phyloP scores from a whole-genome alignment of 257 asterid species.

The Nicotiana undulata region DNA sequence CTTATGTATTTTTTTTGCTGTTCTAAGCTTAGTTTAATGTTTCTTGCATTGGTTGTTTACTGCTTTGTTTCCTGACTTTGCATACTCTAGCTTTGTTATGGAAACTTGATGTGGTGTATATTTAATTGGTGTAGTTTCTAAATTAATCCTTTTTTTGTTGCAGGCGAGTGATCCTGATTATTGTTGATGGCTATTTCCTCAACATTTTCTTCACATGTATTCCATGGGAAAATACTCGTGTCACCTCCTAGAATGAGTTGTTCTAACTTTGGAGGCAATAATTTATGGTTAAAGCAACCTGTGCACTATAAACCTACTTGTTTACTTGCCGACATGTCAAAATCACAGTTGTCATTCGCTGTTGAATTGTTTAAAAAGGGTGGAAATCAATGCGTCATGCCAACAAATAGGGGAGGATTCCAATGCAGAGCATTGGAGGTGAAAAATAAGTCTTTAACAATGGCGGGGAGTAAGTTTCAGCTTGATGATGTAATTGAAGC shows the following conservation, averaged over 20 bases:
- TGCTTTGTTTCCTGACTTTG: not conserved
- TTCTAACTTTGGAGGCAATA: not conserved
- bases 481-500: constrained; percentile 80
- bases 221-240: not conserved
- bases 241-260: not conserved
- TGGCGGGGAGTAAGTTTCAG: constrained; percentile 50
- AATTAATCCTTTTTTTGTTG: not conserved
- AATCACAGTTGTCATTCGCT: not conserved
- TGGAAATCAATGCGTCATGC: constrained; percentile 11
- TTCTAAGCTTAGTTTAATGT: not conserved
- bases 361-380: not conserved
- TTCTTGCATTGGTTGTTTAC: not conserved
- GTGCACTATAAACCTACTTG: not conserved
- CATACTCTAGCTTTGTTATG: not conserved
- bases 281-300: not conserved
- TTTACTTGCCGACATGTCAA: not conserved
- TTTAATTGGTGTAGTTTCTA: not conserved
- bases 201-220: not conserved
- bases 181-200: not conserved
- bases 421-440: constrained; percentile 47
- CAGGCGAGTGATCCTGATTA: not conserved
- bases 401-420: constrained; percentile 10
- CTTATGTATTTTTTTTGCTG: no score
- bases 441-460: constrained; percentile 25
- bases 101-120: not conserved